Evolutionary conservation across 1,139 yeast species (phyloP).

Genomic region (Magnusiomyces paraingens): DNA sequence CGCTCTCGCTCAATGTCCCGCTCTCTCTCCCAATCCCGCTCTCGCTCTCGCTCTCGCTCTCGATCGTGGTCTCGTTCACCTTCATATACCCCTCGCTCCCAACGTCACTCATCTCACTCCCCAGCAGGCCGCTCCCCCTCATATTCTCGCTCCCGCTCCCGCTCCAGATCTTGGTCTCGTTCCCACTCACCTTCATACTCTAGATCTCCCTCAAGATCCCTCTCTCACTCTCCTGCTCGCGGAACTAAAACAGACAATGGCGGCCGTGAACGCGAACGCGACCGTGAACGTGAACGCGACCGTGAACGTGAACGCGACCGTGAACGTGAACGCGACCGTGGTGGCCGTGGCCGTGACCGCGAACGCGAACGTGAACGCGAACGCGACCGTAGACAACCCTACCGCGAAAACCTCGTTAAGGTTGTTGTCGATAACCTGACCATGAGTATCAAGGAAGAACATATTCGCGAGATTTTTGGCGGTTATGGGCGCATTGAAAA

Average conservation of each 20-base stretch:
- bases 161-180: conserved; percentile 9
- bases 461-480: conserved; percentile 26
- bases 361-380: not conserved
- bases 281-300: conserved; percentile 1
- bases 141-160: conserved; percentile 1
- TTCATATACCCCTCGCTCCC: not conserved
- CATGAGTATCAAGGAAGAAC: conserved; percentile 19
- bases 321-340: conserved; percentile 13
- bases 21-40: not conserved
- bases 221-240: conserved; percentile 15
- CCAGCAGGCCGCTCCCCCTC: not conserved
- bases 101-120: not conserved
- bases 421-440: conserved; percentile 23
- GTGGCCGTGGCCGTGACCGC: conserved; percentile 5
- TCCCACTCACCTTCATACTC: conserved; percentile 16
- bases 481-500: conserved; percentile 23
- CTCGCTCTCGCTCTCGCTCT: conserved; percentile 6
- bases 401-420: conserved; percentile 14
- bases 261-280: conserved; percentile 5
- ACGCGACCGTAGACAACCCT: conserved; percentile 7
- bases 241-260: conserved; percentile 8
- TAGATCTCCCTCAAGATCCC: conserved; percentile 15
- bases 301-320: conserved; percentile 2
- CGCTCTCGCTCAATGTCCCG: not conserved
- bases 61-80: conserved; percentile 9